A percentile compares a stretch with the other conserved stretches of the same genome.
phyloP scores from a whole-genome alignment of 1,139 yeast genomes.

The Yamadazyma diospyri region DNA sequence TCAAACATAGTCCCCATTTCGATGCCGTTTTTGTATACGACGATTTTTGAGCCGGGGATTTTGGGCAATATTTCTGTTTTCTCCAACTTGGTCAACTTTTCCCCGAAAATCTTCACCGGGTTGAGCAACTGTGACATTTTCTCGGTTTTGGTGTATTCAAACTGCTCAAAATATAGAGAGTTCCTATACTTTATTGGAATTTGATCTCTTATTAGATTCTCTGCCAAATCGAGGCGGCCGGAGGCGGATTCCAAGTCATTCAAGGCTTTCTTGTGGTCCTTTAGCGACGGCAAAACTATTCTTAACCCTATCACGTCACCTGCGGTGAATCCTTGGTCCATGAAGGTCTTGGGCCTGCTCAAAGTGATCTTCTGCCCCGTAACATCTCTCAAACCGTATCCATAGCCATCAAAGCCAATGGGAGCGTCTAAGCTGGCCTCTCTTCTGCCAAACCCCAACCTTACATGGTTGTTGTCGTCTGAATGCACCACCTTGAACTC shows the following conservation, averaged over 20 bases:
- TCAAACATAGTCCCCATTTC: constrained; percentile 63
- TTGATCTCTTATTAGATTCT: constrained; percentile 71
- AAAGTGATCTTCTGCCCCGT: constrained; percentile 77
- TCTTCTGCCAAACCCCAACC: constrained; percentile 78
- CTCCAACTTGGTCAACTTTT: constrained; percentile 45
- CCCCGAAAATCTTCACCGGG: constrained; percentile 71
- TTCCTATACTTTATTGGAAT: constrained; percentile 83
- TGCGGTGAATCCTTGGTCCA: constrained; percentile 44
- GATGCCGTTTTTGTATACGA: constrained; percentile 75
- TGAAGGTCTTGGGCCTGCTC: constrained; percentile 59
- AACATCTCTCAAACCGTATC: constrained; percentile 84
- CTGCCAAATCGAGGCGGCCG: too few species aligned
- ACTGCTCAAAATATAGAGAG: constrained; percentile 78
- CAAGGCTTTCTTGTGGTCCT: constrained; percentile 19
- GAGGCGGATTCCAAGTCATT: too few species aligned
- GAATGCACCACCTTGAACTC: constrained; percentile 58
- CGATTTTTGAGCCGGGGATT: constrained; percentile 57
- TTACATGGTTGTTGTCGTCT: constrained; percentile 46
- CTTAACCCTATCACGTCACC: constrained; percentile 86
- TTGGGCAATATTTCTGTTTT: constrained; percentile 28
- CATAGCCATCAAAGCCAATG: constrained; percentile 91
- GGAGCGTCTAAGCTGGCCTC: constrained; percentile 95
- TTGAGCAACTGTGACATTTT: constrained; percentile 72
- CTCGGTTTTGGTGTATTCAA: constrained; percentile 76
- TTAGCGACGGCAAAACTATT: constrained; percentile 60